phyloP scores from a whole-genome alignment of 73 alveolate species.

The Blepharisma japonicum region DNA sequence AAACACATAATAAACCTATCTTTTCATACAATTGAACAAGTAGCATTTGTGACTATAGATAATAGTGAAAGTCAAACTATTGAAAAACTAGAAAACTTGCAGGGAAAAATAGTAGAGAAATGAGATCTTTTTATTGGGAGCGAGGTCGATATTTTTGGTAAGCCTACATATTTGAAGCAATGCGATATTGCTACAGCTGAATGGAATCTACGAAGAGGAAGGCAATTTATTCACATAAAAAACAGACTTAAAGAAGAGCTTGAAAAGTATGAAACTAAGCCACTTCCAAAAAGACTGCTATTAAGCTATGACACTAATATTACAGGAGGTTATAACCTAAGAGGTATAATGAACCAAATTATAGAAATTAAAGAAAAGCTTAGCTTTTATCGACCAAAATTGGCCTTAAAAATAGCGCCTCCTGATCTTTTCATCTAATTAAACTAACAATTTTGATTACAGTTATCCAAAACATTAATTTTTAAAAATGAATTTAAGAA shows the following conservation, averaged over 20 bases:
- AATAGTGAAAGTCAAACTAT: background rate
- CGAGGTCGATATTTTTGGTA: conserved; percentile 59
- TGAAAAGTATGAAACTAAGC: background rate
- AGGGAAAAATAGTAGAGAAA: conserved; percentile 28
- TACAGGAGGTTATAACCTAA: conserved; percentile 14
- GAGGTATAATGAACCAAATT: conserved; percentile 3
- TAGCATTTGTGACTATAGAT: background rate
- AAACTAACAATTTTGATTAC: no score
- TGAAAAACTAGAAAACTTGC: background rate
- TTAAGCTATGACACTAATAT: background rate
- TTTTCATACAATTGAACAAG: background rate
- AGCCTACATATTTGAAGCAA: conserved; percentile 51
- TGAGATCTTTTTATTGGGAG: conserved; percentile 70
- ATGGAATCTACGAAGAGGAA: conserved; percentile 45
- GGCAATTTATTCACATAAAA: background rate
- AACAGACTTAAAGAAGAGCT: conserved; percentile 7
- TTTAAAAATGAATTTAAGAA: no score
- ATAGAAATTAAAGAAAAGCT: background rate
- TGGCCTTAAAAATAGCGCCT: background rate
- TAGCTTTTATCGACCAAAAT: background rate
- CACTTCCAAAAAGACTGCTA: background rate
- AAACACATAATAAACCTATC: background rate
- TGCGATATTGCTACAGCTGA: conserved; percentile 57
- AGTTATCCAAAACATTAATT: no score
- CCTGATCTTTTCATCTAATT: no score